Conservation (phyloP, 345 rosid species). For the Abelmoschus esculentus region DNA sequence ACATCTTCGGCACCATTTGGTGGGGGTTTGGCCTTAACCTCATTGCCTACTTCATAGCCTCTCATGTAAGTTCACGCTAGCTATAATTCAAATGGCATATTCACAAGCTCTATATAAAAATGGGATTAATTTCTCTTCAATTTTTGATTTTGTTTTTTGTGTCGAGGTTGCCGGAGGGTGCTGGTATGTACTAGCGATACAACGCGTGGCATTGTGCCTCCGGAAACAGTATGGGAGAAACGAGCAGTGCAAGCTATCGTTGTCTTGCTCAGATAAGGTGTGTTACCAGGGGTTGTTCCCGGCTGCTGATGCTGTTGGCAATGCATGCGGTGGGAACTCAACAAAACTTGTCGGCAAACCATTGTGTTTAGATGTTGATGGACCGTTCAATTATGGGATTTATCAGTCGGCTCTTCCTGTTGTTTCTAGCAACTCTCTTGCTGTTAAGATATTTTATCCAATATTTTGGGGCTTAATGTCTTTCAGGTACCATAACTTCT, state of each 20-base stretch:
- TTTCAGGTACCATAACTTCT: conserved; percentile 32
- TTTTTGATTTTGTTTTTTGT: neutral
- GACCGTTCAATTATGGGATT: conserved; percentile 46
- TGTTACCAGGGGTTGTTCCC: conserved; percentile 33
- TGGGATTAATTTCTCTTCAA: neutral
- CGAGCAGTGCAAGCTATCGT: conserved; percentile 24
- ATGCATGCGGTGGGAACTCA: conserved; percentile 22
- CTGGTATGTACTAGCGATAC: conserved; percentile 55
- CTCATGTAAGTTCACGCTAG: neutral
- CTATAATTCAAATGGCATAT: neutral
- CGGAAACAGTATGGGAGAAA: conserved; percentile 28
- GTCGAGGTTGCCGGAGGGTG: conserved; percentile 55
- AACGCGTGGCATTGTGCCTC: conserved; percentile 40
- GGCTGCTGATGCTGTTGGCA: conserved; percentile 12
- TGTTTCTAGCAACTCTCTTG: conserved; percentile 42
- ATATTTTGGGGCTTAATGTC: conserved; percentile 61
- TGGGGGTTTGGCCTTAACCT: neutral
- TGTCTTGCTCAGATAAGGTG: conserved; percentile 36
- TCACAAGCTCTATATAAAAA: neutral
- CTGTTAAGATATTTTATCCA: conserved; percentile 52
- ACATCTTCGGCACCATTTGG: conserved; percentile 1
- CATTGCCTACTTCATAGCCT: neutral
- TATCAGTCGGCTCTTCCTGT: conserved; percentile 47
- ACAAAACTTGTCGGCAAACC: conserved; percentile 22
- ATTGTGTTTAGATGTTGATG: conserved; percentile 36